Evolutionary conservation across 345 rosid species (phyloP).

Genomic region (Camelina neglecta): DNA sequence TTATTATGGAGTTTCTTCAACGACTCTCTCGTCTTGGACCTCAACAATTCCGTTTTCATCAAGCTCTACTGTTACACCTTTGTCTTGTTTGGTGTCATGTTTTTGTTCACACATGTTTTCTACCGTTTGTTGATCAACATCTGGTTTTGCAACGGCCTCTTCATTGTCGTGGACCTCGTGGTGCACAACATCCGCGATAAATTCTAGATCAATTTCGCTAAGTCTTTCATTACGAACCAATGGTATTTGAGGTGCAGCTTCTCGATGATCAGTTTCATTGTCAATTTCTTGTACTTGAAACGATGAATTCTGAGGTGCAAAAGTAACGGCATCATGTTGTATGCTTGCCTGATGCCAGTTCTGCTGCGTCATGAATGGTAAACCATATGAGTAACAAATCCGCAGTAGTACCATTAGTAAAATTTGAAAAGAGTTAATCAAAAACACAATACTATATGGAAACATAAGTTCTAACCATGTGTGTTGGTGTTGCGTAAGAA

Average conservation of each 20-base stretch:
- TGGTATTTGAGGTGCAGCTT: not conserved
- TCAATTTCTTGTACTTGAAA: not conserved
- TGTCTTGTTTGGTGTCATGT: not conserved
- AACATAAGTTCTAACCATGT: constrained; percentile 23
- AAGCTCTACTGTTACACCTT: not conserved
- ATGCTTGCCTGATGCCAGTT: not conserved
- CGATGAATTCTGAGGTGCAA: not conserved
- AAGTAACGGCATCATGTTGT: not conserved
- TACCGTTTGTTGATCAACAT: not conserved
- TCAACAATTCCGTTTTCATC: not conserved
- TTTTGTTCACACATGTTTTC: not conserved
- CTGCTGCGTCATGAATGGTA: not conserved
- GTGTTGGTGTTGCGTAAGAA: not conserved
- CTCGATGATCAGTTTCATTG: not conserved
- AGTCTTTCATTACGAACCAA: not conserved
- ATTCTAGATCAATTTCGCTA: not conserved
- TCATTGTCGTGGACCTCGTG: not conserved
- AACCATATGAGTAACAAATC: not conserved
- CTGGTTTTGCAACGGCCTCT: not conserved
- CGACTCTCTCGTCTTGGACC: not conserved
- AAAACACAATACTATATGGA: not conserved
- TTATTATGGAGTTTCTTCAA: no score
- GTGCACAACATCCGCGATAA: not conserved
- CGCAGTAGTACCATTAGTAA: not conserved
- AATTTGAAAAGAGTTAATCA: not conserved